Evolutionary conservation across 306 rosid genomes (phyloP), one percentile per base, ranked within the genome.

Genomic region (Rubus idaeus): DNA sequence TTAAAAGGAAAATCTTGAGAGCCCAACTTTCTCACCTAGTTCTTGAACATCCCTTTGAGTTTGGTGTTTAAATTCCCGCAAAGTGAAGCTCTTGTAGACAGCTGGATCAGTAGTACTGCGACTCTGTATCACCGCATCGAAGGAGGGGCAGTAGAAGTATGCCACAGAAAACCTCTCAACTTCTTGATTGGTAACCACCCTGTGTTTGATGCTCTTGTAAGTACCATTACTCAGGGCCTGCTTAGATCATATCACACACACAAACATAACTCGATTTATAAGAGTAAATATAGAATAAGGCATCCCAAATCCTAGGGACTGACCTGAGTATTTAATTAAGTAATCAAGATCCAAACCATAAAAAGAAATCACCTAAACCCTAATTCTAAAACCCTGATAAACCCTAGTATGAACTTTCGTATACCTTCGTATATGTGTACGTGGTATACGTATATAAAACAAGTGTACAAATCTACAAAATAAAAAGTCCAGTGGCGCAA

Each of bases 201-300:
- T 26, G 82, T 93, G 97, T 53, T 64, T 85, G 8, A 87, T 83
- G 89, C 97, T 93, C 52, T 53, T 85, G 86, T 89, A 93, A 16
- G 68, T 75, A 17, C 84, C 93, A 86, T 93, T 93, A 88, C 95
- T 91, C 80, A 88, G 10, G 57, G 94, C 96, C 96, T 88, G 86
- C 83, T 69, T 56, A 73, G 40, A 64, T 39, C 47, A 64, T 5
- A 35, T 18, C 6, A 16, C 26, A 65, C 10, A 49, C 3, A 18
- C 4, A 11, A 8, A 64, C 20, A 75, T n/a, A 5, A 42, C 8
- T n/a, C 21, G 53, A n/a, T 8, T n/a, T 16, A 0, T 50, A 10
- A 66, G 71, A 44, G 11, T 12, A 61, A 20, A 26, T 58, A 11
- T n/a, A 30, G 8, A 57, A 26, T 60, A 10, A 5, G 41, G 12